Conservation (phyloP, 768 basidiomycete genomes). For the Phylloporus sp. region DNA sequence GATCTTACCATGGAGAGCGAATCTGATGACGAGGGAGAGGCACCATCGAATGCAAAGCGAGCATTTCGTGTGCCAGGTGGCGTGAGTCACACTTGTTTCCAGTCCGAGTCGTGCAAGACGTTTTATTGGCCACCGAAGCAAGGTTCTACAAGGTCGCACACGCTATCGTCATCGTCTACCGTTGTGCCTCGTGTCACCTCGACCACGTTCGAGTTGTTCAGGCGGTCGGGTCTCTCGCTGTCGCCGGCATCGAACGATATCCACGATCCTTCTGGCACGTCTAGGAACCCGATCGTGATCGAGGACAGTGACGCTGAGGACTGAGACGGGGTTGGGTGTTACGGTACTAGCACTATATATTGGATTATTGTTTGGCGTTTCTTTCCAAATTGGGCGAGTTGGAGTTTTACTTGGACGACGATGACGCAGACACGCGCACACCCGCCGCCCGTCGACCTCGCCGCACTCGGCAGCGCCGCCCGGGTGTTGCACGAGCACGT, state of each 20-base stretch:
- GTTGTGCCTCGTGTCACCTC: not conserved
- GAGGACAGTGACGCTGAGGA: conserved; percentile 19
- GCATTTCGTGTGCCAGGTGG: too few relatives aligned
- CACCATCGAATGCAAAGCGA: not conserved
- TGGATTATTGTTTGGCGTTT: too few relatives aligned
- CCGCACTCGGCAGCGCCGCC: conserved; percentile 60
- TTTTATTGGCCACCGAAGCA: conserved; percentile 2
- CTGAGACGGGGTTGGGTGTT: too few relatives aligned
- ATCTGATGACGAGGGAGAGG: not conserved
- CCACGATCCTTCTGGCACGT: conserved; percentile 9
- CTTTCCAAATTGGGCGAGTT: too few relatives aligned
- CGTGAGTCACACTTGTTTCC: not conserved
- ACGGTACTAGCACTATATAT: too few relatives aligned
- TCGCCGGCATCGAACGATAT: conserved; percentile 1
- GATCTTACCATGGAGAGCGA: conserved; percentile 19
- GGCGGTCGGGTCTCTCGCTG: conserved; percentile 4
- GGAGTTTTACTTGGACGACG: too few relatives aligned
- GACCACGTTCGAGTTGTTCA: not conserved
- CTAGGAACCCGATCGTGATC: conserved; percentile 21
- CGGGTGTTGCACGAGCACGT: conserved; percentile 64
- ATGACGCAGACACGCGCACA: conserved; percentile 20
- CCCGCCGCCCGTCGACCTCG: conserved; percentile 47
- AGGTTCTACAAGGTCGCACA: not conserved
- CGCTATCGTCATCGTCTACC: not conserved
- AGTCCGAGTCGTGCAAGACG: conserved; percentile 2